Evolutionary conservation across 2,329 filamentous ascomycete genomes (phyloP), one percentile per base, ranked within the genome.

Genomic region (Conoideocrella luteorostrata): DNA sequence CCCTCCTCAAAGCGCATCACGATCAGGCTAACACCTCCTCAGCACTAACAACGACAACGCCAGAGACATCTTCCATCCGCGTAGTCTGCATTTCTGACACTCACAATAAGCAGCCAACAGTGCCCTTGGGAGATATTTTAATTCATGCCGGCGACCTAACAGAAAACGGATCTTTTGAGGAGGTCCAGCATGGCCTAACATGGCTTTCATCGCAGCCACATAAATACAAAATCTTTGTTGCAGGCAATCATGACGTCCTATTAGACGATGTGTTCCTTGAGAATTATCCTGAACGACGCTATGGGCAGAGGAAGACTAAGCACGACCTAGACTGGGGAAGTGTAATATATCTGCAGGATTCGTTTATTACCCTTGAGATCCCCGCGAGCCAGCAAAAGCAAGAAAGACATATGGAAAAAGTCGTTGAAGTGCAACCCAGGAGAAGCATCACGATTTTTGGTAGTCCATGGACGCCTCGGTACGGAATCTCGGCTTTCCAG

Each of bases 131-230:
- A 2, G 69, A 75, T 47, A 53, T 74, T 2, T 60, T 75, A 12
- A 59, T 74, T 39, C 69, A 75, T 46, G 67, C 70, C 1, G 71
- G 71, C 17, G 70, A 75, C 47, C 58, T 75, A n/a, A 71, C 68
- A 1, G 56, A 68, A 40, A 57, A 59, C n/a, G 70, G 68, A n/a
- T 63, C 67, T 0, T 56, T 63, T 17, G 50, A 56, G 4, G 69
- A 72, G 47, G 49, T 73, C 1, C 54, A 66, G 37, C 56, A 58
- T 3, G 50, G 61, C 10, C 47, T 73, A 9, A 43, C 52, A n/a
- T 76, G 71, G 72, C 52, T 74, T 9, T 51, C 52, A 7, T 37
- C 51, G 0, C 65, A 67, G 42, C 57, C 65, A 1, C 69, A 71
- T 45, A 35, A 45, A 5, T 51, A 67, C 54, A 74, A 74, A 50